Evolutionary conservation across 2,329 filamentous ascomycete genomes (phyloP).

Genomic region (Volutella citrinella): DNA sequence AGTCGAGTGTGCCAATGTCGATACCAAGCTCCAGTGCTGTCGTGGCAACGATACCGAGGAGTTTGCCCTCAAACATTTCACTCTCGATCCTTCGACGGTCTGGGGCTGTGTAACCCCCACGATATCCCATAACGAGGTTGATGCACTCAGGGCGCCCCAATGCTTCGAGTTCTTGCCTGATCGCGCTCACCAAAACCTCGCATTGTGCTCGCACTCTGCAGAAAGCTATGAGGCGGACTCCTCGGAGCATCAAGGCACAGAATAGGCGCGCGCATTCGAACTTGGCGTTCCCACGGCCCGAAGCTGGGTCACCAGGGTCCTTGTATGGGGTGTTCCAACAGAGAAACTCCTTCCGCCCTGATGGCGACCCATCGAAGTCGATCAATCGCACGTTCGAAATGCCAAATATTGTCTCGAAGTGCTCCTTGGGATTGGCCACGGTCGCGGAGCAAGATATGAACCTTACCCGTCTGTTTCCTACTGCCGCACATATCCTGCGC

Average conservation of each 20-base stretch:
- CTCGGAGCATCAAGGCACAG: conserved; percentile 82
- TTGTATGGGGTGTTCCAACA: conserved; percentile 98
- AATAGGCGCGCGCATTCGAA: conserved; percentile 87
- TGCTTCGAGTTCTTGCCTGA: conserved; percentile 71
- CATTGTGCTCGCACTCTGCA: conserved; percentile 85
- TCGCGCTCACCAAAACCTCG: conserved; percentile 75
- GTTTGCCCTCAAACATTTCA: conserved; percentile 95
- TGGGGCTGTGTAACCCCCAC: conserved; percentile 90
- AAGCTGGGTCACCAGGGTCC: conserved; percentile 81
- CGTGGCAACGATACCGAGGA: conserved; percentile 91
- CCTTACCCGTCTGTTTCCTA: conserved; percentile 80
- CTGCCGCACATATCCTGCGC: conserved; percentile 80
- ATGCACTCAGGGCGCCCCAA: conserved; percentile 74
- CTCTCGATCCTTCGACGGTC: conserved; percentile 85
- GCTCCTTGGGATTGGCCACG: conserved; percentile 84
- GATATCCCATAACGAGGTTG: conserved; percentile 87
- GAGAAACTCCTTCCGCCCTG: conserved; percentile 85
- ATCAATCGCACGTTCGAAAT: conserved; percentile 76
- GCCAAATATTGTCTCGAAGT: conserved; percentile 94
- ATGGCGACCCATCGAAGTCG: conserved; percentile 90
- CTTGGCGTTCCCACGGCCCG: conserved; percentile 79
- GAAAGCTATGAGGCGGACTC: conserved; percentile 90
- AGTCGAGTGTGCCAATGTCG: conserved; percentile 91
- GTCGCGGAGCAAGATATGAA: conserved; percentile 98
- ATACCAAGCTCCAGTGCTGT: conserved; percentile 91